Base-by-base conservation (phyloP, 805 yeast species). In the Candida multigemmis region DNA sequence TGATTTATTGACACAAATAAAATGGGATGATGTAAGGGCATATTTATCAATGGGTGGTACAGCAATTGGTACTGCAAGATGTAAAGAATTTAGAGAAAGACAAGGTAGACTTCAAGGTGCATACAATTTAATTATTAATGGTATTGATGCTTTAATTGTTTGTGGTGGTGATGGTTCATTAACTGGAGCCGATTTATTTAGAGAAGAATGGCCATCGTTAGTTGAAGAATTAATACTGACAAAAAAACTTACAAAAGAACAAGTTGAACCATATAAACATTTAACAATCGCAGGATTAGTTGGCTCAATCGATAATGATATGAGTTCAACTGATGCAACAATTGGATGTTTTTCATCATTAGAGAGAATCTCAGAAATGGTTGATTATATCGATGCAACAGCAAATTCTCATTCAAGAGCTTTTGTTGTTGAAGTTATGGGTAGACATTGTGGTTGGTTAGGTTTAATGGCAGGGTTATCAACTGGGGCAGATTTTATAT, bases 371-470 rank as follows among this genome's bases (percentile, higher is more conserved):
- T 72, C 81, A 42, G 74, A 76, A 44, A 73, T 76, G 53, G 71
- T 81, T 37, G 93, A 81, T 53, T 81, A 77, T 46, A 80, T 81
- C 34, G 89, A 80, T 49, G 85, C 87, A 14, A 81, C 93, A 14
- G 93, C 93, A 14, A 70, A 71, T 27, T 79, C 87, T 1, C 93
- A 81, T 50, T 78, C 85, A 16, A 61, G 93, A 48, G 91, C 89
- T 4, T 81, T 81, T 44, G 83, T 81, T 21, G 75, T 81, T 22
- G 93, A 81, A 57, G 93, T 81, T 12, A 81, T 81, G 93, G 93
- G 93, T 34, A 68, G 93, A 54, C 86, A 81, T 50, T 81, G 93
- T 61, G 93, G 93, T 36, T 81, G 93, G 93, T 64, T 81, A 36
- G 89, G 82, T 1, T 58, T 81, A 35, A 74, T 79, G 80, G 76